Base-by-base conservation (phyloP, 1,284 basidiomycete genomes). In the Papiliotrema nemorosa region DNA sequence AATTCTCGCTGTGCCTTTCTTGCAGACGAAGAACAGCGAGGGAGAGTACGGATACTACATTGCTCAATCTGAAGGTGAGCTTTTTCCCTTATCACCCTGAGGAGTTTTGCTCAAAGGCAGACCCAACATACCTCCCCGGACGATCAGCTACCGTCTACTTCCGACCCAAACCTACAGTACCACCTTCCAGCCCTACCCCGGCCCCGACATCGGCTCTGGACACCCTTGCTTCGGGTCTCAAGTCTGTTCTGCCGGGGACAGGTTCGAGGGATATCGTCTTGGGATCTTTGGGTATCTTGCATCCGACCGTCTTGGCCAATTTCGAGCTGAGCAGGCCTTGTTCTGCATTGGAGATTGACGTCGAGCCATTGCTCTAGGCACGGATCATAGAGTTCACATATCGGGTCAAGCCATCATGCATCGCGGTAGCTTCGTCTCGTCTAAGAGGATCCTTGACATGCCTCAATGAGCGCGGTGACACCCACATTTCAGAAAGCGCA, bases 261-360 rank as follows among this genome's bases (percentile, higher is more conserved):
- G 3, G 35, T 29, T 33, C 56, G 10, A 27, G 69, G 40, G 91
- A 94, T 72, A 72, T 84, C 47, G 79, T 82, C 54, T 87, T 97
- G 63, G 92, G 92, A 36, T 82, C 80, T 31, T 77, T 97, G 50
- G 92, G 92, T 25, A 88, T 96, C 60, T 77, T 97, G 53, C 92
- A 97, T 73, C 92, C 93, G 3, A 81, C 78, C 13, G 93, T 96
- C n/a, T 78, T 97, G 51, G 82, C 84, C 64, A 90, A 88, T 64
- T 97, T 93, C 74, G 91, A 96, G 72, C 86, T 98, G 59, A 82
- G 83, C 42, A 93, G 89, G 76, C 96, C 94, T n/a, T 97, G 92
- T 75, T 96, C 92, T 16, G 86, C 86, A 10, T 78, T 99, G 53
- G 96, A 99, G 80, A 90, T 98, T 71, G 87, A 86, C 44, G 79